These are phyloP conservation scores for Syzygium aqueum DNA, from an alignment of 345 rosid species.

Conservation along the genomic window DNA sequence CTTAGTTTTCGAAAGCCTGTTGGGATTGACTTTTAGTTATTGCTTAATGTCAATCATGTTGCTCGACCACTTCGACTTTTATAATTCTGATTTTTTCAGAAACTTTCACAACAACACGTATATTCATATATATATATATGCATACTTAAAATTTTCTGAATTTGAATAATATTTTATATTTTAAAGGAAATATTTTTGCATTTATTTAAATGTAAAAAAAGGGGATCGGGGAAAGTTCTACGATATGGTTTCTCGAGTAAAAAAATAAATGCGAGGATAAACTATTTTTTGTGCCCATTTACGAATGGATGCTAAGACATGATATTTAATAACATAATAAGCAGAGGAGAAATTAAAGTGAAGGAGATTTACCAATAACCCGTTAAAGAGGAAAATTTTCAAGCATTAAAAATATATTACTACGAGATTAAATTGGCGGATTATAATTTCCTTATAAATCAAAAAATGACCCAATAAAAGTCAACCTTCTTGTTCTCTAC, in stretches of 20 bases:
- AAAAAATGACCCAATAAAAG: too few relatives aligned
- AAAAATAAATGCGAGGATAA: too few relatives aligned
- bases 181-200: too few relatives aligned
- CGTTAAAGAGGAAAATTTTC: neutral
- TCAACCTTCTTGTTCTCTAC: too few relatives aligned
- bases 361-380: neutral
- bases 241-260: neutral
- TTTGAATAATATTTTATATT: too few relatives aligned
- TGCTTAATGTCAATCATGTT: neutral
- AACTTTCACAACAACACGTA: neutral
- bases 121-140: too few relatives aligned
- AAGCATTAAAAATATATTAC: neutral
- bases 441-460: neutral
- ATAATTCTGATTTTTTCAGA: neutral
- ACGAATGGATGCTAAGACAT: neutral
- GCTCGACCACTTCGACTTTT: neutral
- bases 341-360: neutral
- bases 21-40: neutral
- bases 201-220: neutral
- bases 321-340: neutral
- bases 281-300: too few relatives aligned
- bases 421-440: too few relatives aligned
- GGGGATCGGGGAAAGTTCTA: neutral
- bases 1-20: neutral
- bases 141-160: too few relatives aligned